Conservation (phyloP, 306 rosid genomes). For the Arachis stenosperma region DNA sequence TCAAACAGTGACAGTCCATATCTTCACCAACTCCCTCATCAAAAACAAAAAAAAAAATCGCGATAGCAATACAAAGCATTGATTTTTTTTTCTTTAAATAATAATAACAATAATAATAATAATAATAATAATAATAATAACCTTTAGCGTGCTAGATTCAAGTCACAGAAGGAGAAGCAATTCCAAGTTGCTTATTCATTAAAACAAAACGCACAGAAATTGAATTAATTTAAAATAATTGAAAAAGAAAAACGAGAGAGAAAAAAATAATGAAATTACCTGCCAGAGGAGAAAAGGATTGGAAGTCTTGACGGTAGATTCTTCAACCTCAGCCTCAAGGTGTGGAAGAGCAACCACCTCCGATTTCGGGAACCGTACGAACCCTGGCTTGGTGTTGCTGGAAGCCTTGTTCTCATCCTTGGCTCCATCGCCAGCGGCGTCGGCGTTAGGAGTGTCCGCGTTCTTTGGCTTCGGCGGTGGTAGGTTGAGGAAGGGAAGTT, state of each 20-base stretch:
- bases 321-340: conserved; percentile 56
- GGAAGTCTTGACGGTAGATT: conserved; percentile 55
- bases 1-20: background rate
- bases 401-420: background rate
- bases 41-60: background rate
- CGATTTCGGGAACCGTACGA: conserved; percentile 62
- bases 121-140: too few species aligned
- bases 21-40: background rate
- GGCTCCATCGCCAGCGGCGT: background rate
- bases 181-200: too few species aligned
- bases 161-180: too few species aligned
- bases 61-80: background rate
- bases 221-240: background rate
- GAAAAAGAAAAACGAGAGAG: background rate
- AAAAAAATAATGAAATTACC: conserved; percentile 44
- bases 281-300: conserved; percentile 81
- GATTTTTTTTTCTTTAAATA: too few species aligned
- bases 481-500: conserved; percentile 55
- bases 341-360: conserved; percentile 52
- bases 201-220: background rate
- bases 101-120: too few species aligned
- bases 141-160: too few species aligned
- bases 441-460: background rate
- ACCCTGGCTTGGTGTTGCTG: conserved; percentile 38
- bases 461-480: background rate